Percentiles rank a stretch among this genome's conserved stretches.
These are phyloP conservation scores for Leccinellum albellum DNA, from an alignment of 768 basidiomycete species.

Conservation along the genomic window DNA sequence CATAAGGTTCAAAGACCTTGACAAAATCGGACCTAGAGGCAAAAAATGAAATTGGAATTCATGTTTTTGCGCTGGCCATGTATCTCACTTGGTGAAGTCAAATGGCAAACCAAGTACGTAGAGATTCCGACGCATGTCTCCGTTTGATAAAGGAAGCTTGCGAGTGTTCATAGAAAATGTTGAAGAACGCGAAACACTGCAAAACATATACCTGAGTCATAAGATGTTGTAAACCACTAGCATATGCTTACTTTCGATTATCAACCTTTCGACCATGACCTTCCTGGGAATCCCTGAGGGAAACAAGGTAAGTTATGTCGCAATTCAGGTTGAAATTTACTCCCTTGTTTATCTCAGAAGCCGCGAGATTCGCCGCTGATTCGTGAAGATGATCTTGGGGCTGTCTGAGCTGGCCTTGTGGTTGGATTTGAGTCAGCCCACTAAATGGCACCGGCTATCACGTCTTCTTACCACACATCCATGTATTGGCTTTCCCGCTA, in stretches of 20 bases:
- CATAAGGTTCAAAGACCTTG: slow-evolving; percentile 58
- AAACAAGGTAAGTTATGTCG: slow-evolving; percentile 7
- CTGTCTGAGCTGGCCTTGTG: slow-evolving; percentile 13
- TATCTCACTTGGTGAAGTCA: slow-evolving; percentile 66
- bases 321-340: not conserved
- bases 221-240: not conserved
- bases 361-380: not conserved
- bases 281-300: slow-evolving; percentile 9
- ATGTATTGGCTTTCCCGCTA: slow-evolving; percentile 4
- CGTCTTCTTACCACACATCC: slow-evolving; percentile 9
- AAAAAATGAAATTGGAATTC: not conserved
- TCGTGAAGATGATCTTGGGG: slow-evolving; percentile 5
- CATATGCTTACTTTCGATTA: slow-evolving; percentile 47
- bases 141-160: slow-evolving; percentile 20
- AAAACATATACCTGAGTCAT: slow-evolving; percentile 20
- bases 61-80: not conserved
- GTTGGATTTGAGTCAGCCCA: not conserved
- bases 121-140: slow-evolving; percentile 65
- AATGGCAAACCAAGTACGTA: slow-evolving; percentile 85
- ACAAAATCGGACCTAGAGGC: slow-evolving; percentile 49
- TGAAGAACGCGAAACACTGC: slow-evolving; percentile 30
- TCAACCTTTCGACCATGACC: slow-evolving; percentile 51
- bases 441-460: not conserved
- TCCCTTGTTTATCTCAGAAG: slow-evolving; percentile 10
- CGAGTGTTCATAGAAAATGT: not conserved